phyloP scores from a whole-genome alignment of 73 alveolate species.

The Effrenium voratum region DNA sequence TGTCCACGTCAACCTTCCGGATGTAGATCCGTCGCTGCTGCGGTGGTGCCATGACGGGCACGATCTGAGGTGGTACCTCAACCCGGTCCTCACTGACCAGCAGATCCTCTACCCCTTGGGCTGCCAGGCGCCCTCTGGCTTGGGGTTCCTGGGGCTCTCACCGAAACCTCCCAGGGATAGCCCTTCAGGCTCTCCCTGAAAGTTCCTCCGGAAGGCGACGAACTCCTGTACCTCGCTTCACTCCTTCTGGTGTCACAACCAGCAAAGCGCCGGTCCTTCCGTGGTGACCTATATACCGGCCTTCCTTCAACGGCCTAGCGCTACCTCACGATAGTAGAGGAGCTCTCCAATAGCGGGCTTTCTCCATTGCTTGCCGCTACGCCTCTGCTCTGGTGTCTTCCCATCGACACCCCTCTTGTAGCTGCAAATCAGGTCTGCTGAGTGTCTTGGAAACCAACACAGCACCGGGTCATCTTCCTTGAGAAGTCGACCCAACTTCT shows the following conservation, averaged over 20 bases:
- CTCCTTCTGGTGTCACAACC: background rate
- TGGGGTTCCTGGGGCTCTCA: too few species aligned
- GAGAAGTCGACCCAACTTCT: too few species aligned
- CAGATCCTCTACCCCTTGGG: too few species aligned
- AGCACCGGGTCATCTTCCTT: background rate
- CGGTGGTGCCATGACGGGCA: too few species aligned
- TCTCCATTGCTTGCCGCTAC: background rate
- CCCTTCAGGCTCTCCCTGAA: too few species aligned
- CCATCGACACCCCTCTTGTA: slow-evolving; percentile 11
- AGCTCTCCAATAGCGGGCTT: slow-evolving; percentile 1
- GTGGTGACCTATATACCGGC: slow-evolving; percentile 19
- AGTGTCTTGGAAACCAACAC: slow-evolving; percentile 10
- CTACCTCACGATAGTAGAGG: background rate
- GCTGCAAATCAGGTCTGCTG: background rate
- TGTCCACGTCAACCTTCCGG: too few species aligned
- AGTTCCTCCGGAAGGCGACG: background rate
- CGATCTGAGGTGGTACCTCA: too few species aligned
- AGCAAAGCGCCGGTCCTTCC: background rate
- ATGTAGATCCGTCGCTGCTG: too few species aligned
- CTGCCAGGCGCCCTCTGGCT: too few species aligned
- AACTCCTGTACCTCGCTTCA: background rate
- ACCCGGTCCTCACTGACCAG: too few species aligned
- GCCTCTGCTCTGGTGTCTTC: background rate
- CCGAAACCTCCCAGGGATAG: too few species aligned
- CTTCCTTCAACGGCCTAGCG: background rate